These are phyloP conservation scores for Neovahlkampfia damariscottae DNA, from an alignment of 78 protist genomes.

Conservation along the genomic window DNA sequence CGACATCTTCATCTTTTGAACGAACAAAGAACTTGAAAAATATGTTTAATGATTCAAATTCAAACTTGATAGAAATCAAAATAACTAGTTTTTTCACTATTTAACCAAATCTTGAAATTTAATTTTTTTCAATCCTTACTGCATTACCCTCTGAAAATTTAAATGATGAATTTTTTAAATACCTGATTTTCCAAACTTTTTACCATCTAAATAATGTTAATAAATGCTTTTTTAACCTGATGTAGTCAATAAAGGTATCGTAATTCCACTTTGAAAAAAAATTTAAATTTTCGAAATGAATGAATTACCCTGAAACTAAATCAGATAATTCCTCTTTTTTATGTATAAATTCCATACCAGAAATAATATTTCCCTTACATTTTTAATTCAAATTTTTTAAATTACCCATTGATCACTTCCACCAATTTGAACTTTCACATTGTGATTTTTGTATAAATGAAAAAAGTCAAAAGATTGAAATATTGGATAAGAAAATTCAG, in stretches of 20 bases:
- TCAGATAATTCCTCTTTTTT: background rate
- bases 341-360: conserved; percentile 51
- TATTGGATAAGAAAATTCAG: conserved; percentile 65
- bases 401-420: conserved; percentile 87
- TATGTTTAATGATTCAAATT: no score
- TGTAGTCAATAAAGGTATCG: conserved; percentile 12
- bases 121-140: background rate
- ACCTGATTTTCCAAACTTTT: conserved; percentile 24
- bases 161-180: no score
- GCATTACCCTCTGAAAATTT: conserved; percentile 19
- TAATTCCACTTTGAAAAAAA: conserved; percentile 4
- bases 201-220: no score
- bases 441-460: conserved; percentile 20
- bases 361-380: conserved; percentile 75
- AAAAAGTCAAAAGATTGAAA: conserved; percentile 66
- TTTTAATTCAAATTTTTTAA: no score
- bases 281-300: no score
- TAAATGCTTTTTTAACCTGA: no score
- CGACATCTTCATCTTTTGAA: background rate
- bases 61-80: no score
- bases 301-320: no score
- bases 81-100: no score
- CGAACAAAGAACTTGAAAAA: conserved; percentile 6
- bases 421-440: conserved; percentile 56
- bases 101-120: conserved; percentile 4